Percentiles rank a stretch among this genome's conserved stretches.
Evolutionary conservation across 768 basidiomycete genomes (phyloP).

Genomic region (Boletellus sp.): DNA sequence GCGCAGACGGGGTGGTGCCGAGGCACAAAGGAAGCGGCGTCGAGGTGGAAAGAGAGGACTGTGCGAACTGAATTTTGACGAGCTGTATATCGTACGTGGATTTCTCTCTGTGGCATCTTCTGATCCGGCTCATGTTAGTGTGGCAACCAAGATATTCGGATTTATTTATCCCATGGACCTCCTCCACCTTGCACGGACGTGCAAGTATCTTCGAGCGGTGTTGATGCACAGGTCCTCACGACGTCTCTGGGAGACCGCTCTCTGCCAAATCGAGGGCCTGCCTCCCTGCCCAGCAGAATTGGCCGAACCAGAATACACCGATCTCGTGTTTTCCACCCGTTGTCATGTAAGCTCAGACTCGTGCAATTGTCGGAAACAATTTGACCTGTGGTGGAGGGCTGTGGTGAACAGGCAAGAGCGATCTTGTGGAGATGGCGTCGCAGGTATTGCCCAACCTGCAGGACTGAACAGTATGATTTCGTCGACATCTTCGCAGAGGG

Average conservation of each 20-base stretch:
- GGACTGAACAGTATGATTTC: slow-evolving; percentile 5
- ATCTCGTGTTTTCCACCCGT: slow-evolving; percentile 33
- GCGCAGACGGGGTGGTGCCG: background rate
- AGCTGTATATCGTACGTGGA: slow-evolving; percentile 16
- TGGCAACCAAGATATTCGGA: slow-evolving; percentile 34
- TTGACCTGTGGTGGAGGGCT: slow-evolving; percentile 5
- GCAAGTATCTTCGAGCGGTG: slow-evolving; percentile 36
- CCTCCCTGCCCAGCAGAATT: slow-evolving; percentile 45
- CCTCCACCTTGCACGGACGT: slow-evolving; percentile 39
- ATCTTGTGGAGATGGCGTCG: slow-evolving; percentile 18
- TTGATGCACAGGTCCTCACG: slow-evolving; percentile 32
- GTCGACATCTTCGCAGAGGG: background rate
- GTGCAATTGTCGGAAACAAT: background rate
- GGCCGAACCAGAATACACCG: slow-evolving; percentile 43
- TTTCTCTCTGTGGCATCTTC: background rate
- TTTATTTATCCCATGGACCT: slow-evolving; percentile 36
- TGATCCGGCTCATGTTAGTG: background rate
- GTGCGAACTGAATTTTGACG: slow-evolving; percentile 20
- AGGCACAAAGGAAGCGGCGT: slow-evolving; percentile 7
- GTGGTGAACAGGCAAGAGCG: slow-evolving; percentile 4
- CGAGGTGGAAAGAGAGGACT: slow-evolving; percentile 5
- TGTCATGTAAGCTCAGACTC: slow-evolving; percentile 21
- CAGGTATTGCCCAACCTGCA: slow-evolving; percentile 17
- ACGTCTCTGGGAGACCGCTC: slow-evolving; percentile 25
- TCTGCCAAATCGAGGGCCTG: slow-evolving; percentile 35